Conservation (phyloP, 2,329 filamentous ascomycete genomes). For the Rhynchosporium secalis region DNA sequence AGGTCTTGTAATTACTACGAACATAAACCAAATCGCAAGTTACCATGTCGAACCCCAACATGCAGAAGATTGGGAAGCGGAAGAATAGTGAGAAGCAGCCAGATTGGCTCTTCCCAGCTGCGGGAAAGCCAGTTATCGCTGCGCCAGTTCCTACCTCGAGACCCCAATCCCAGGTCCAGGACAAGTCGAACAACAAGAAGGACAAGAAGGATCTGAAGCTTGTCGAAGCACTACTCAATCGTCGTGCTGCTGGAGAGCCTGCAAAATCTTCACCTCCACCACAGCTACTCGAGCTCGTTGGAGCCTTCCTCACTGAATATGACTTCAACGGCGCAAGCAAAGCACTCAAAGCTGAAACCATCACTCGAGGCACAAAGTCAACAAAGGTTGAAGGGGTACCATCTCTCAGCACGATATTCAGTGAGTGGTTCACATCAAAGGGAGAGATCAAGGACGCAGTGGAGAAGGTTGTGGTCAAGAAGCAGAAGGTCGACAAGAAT, state of each 20-base stretch:
- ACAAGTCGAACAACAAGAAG: slow-evolving; percentile 31
- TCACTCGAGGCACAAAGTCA: slow-evolving; percentile 40
- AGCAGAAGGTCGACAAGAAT: slow-evolving; percentile 32
- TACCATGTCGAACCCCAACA: slow-evolving; percentile 39
- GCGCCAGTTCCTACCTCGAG: slow-evolving; percentile 14
- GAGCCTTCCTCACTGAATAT: slow-evolving; percentile 64
- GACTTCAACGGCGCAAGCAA: slow-evolving; percentile 62
- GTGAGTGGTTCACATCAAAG: slow-evolving; percentile 43
- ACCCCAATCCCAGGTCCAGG: slow-evolving; percentile 24
- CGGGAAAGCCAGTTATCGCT: slow-evolving; percentile 24
- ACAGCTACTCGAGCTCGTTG: slow-evolving; percentile 66
- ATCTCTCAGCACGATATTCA: slow-evolving; percentile 41
- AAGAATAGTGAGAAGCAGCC: slow-evolving; percentile 32
- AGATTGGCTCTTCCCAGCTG: slow-evolving; percentile 39
- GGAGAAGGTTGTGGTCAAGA: slow-evolving; percentile 23
- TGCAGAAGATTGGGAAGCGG: slow-evolving; percentile 39
- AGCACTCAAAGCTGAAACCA: slow-evolving; percentile 63
- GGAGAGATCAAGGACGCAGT: slow-evolving; percentile 20
- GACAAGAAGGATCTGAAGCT: slow-evolving; percentile 38
- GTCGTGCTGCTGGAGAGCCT: slow-evolving; percentile 30
- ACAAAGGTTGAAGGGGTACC: slow-evolving; percentile 48
- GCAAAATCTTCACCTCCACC: slow-evolving; percentile 48
- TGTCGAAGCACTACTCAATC: slow-evolving; percentile 36
- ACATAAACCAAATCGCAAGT: slow-evolving; percentile 16
- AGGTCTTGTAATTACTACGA: slow-evolving; percentile 3